Conservation (phyloP, 441 rosid species). For the Geranium incanum region DNA sequence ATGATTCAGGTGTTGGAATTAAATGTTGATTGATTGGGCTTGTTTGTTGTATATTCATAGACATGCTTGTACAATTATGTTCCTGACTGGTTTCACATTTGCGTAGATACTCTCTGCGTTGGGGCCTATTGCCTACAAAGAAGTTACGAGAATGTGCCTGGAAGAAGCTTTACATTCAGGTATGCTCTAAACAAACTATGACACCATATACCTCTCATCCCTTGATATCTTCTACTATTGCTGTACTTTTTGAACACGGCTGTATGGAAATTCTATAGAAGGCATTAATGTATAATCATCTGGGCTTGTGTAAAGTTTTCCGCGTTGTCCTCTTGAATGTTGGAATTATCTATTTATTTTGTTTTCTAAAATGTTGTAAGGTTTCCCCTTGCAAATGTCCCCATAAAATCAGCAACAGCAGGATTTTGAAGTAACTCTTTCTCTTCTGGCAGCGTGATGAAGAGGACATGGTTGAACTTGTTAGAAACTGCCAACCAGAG, state of each 20-base stretch:
- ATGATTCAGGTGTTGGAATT: not conserved
- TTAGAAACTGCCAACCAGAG: constrained; percentile 62
- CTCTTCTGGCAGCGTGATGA: constrained; percentile 60
- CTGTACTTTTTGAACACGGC: not conserved
- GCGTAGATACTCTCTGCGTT: constrained; percentile 67
- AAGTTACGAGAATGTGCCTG: constrained; percentile 64
- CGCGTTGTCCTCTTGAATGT: not conserved
- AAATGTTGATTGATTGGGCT: not conserved
- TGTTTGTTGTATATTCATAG: not conserved
- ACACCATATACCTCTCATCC: not conserved
- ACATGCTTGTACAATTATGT: not conserved
- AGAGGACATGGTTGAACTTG: constrained; percentile 70
- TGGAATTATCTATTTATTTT: not conserved
- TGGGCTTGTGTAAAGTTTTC: not conserved
- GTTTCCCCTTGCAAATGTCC: not conserved
- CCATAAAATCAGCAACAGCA: not conserved
- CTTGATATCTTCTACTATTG: constrained; percentile 6
- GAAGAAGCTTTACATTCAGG: constrained; percentile 91
- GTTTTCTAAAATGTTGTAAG: not conserved
- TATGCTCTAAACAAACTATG: constrained; percentile 18
- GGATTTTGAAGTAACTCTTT: constrained; percentile 10
- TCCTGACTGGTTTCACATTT: not conserved
- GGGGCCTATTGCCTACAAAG: constrained; percentile 61
- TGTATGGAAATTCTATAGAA: not conserved
- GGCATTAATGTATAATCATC: not conserved